Evolutionary conservation across 2,329 filamentous ascomycete genomes (phyloP).

Genomic region (Berkeleyomyces basicola): DNA sequence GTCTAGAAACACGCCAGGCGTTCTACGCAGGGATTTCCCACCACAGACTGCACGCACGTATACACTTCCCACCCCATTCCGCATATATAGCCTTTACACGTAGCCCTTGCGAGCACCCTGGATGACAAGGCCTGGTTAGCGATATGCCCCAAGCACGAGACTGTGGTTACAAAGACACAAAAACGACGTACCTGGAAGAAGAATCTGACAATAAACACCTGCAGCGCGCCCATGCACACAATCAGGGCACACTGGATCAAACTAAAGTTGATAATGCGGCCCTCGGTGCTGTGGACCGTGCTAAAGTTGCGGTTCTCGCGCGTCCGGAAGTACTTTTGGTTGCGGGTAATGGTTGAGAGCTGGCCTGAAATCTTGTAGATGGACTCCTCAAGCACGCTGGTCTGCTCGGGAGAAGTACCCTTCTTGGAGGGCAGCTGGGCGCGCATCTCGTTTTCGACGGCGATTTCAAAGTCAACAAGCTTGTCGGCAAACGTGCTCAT

Average conservation of each 20-base stretch:
- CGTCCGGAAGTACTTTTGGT: slow-evolving; percentile 99
- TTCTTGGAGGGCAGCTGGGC: slow-evolving; percentile 75
- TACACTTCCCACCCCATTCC: not conserved
- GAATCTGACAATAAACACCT: slow-evolving; percentile 95
- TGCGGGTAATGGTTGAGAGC: slow-evolving; percentile 82
- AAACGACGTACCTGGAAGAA: slow-evolving; percentile 70
- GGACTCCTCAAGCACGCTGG: slow-evolving; percentile 74
- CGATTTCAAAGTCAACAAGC: slow-evolving; percentile 93
- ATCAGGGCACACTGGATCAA: slow-evolving; percentile 85
- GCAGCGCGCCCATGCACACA: slow-evolving; percentile 83
- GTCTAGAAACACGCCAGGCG: slow-evolving; percentile 3
- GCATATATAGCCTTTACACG: slow-evolving; percentile 31
- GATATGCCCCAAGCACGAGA: not conserved
- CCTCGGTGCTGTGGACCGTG: slow-evolving; percentile 90
- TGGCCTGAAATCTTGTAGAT: slow-evolving; percentile 90
- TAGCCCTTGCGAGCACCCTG: slow-evolving; percentile 53
- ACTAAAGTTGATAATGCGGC: slow-evolving; percentile 92
- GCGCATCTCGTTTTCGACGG: slow-evolving; percentile 78
- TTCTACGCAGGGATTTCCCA: not conserved
- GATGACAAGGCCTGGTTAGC: slow-evolving; percentile 14
- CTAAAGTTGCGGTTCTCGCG: slow-evolving; percentile 98
- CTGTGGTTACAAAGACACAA: not conserved
- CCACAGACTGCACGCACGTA: not conserved
- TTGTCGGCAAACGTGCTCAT: slow-evolving; percentile 98
- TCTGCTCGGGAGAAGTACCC: slow-evolving; percentile 77